These are phyloP conservation scores for Cryptococcus hybrid DNA, from an alignment of 1,284 basidiomycete species.

Conservation along the genomic window DNA sequence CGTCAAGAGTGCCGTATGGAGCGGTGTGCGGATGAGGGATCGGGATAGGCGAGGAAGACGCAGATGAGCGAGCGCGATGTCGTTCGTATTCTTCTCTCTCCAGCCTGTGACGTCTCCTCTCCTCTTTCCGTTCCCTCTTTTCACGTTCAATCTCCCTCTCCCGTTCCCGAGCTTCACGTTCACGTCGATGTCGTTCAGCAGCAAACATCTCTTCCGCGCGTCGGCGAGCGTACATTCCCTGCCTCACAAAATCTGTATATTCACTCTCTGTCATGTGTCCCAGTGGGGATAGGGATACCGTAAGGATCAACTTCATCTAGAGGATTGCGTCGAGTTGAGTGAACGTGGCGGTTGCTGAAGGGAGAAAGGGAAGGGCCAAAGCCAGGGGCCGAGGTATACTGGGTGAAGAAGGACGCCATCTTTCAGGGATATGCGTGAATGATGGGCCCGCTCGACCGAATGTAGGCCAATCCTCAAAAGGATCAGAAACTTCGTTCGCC, in stretches of 20 bases:
- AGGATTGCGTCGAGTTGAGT: background rate
- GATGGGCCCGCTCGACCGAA: background rate
- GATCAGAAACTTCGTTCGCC: conserved; percentile 8
- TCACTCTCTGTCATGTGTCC: conserved; percentile 28
- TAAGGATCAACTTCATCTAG: conserved; percentile 10
- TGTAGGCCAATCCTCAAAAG: conserved; percentile 13
- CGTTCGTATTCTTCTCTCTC: conserved; percentile 12
- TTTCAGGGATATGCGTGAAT: conserved; percentile 13
- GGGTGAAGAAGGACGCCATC: conserved; percentile 7
- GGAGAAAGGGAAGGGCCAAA: background rate
- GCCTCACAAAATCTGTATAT: conserved; percentile 24
- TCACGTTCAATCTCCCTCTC: conserved; percentile 10
- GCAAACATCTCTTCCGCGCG: conserved; percentile 16
- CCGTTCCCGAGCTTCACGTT: conserved; percentile 14
- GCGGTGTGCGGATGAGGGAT: background rate
- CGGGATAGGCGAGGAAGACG: conserved; percentile 12
- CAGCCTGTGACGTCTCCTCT: conserved; percentile 7
- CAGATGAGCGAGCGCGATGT: conserved; percentile 1
- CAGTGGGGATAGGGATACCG: conserved; percentile 17
- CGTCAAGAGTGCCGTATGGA: background rate
- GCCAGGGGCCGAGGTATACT: background rate
- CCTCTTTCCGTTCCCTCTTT: conserved; percentile 10
- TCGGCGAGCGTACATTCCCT: conserved; percentile 22
- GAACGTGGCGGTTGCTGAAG: background rate
- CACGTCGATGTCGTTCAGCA: conserved; percentile 8